Base-by-base conservation (phyloP, 257 asterid genomes). In the Solanum pinnatisectum region DNA sequence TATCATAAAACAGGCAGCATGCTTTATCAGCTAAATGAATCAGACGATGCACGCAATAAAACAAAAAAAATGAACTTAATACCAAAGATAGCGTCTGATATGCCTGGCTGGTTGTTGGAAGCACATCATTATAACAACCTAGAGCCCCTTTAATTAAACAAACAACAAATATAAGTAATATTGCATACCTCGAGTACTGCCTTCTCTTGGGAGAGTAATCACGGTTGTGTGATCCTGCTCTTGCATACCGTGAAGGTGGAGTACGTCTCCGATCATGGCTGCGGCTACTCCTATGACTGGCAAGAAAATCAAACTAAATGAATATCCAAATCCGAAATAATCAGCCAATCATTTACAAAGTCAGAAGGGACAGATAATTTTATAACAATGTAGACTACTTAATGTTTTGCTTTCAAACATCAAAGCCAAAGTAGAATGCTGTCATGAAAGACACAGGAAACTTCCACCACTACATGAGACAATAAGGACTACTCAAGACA, bases 201-300 rank as follows among this genome's bases (percentile, higher is more conserved):
- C 98, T 92, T 89, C 98, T 93, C 94, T 91, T 96, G 27, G 92
- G 91, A 15, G 98, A 93, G 84, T 94, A 93, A 44, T 93, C 98
- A 73, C 93, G 98, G 90, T 92, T 87, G 56, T 86, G 96, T 30
- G 98, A 93, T 25, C 88, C 90, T 59, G 98, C 93, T 88, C 95
- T 91, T 72, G 89, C 95, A 91, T 93, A 90, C 27, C 95, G 94
- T 8, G 95, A 93, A 11, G 96, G 94, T 36, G 98, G 95, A 32
- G 27, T 46, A 14, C 98, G 92, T 90, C 99, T 94, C 63, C 98
- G 89, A 68, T 97, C 99, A 90, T 96, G 92, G 83, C 79, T 92
- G 12, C 98, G 96, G 44, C 84, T 56, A 10, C 98, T 92, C 88
- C 98, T 91, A 20, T 39, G 5, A 49, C 70, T 49, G 44, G 44